A percentile compares a stretch with the other conserved stretches of the same genome.
Evolutionary conservation across 352 stramenopile species (phyloP).

Genomic region (Thalassiosira allenii): DNA sequence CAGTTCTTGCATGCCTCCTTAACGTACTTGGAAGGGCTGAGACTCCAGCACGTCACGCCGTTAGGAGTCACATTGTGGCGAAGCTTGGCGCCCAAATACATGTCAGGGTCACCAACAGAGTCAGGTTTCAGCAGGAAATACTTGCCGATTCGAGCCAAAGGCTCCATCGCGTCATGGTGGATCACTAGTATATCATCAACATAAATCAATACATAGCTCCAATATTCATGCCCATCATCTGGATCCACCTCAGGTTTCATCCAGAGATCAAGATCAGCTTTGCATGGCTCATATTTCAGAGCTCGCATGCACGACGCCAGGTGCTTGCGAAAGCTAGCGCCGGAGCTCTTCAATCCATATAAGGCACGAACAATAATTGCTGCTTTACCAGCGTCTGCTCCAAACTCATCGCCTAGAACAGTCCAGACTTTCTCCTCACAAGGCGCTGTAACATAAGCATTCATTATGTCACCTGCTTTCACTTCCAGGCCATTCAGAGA

Average conservation of each 20-base stretch:
- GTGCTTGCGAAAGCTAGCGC: slow-evolving; percentile 43
- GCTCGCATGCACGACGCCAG: slow-evolving; percentile 47
- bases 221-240: slow-evolving; percentile 41
- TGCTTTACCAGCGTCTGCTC: slow-evolving; percentile 21
- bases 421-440: slow-evolving; percentile 28
- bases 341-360: slow-evolving; percentile 58
- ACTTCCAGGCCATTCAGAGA: slow-evolving; percentile 60
- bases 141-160: slow-evolving; percentile 21
- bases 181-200: slow-evolving; percentile 59
- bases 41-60: slow-evolving; percentile 36
- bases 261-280: slow-evolving; percentile 66
- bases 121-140: slow-evolving; percentile 55
- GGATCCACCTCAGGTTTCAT: slow-evolving; percentile 16
- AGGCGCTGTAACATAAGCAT: slow-evolving; percentile 42
- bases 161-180: slow-evolving; percentile 36
- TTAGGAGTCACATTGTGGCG: slow-evolving; percentile 22
- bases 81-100: slow-evolving; percentile 66
- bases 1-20: slow-evolving; percentile 32
- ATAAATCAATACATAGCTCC: slow-evolving; percentile 60
- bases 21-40: slow-evolving; percentile 45
- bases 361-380: slow-evolving; percentile 40
- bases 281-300: slow-evolving; percentile 41
- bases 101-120: slow-evolving; percentile 47
- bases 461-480: slow-evolving; percentile 40
- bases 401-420: slow-evolving; percentile 31